Percentiles rank a stretch among this genome's conserved stretches.
Conservation (phyloP, 2,329 filamentous ascomycete genomes). For the Paracoccidioides lutzii region DNA sequence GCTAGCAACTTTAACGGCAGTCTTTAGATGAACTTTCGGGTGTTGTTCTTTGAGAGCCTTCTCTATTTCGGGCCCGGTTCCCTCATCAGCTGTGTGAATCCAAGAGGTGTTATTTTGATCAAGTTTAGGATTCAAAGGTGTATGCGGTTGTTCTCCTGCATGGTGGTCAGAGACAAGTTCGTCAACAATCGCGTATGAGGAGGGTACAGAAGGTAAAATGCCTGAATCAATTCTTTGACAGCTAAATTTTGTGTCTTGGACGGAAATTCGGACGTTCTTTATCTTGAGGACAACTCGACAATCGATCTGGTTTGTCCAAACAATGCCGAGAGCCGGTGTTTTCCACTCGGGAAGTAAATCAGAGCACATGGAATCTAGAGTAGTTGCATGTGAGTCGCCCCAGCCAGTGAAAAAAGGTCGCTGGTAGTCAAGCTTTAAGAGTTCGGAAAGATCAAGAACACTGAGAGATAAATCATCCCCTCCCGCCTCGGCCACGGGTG, state of each 20-base stretch:
- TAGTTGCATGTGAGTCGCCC: conserved; percentile 53
- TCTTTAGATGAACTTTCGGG: not conserved
- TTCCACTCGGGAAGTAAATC: conserved; percentile 36
- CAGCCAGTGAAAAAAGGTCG: conserved; percentile 93
- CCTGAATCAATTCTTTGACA: not conserved
- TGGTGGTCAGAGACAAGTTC: not conserved
- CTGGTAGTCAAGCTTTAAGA: conserved; percentile 71
- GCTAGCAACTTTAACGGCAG: not conserved
- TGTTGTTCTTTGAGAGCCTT: not conserved
- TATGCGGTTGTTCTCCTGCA: not conserved
- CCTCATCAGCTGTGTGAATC: not conserved
- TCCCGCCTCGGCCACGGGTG: not conserved
- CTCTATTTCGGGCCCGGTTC: too few relatives aligned
- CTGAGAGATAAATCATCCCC: conserved; percentile 15
- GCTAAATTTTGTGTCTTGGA: conserved; percentile 2
- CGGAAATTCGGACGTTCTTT: conserved; percentile 34
- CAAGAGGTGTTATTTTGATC: not conserved
- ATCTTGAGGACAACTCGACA: conserved; percentile 72
- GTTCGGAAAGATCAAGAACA: conserved; percentile 31
- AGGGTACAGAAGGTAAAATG: not conserved
- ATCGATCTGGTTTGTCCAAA: conserved; percentile 83
- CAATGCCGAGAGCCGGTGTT: conserved; percentile 72
- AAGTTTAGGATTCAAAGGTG: not conserved
- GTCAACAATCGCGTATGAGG: not conserved
- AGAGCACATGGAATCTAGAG: not conserved